Evolutionary conservation across 2,329 filamentous ascomycete species (phyloP).

Genomic region (Metarhizium rileyi): DNA sequence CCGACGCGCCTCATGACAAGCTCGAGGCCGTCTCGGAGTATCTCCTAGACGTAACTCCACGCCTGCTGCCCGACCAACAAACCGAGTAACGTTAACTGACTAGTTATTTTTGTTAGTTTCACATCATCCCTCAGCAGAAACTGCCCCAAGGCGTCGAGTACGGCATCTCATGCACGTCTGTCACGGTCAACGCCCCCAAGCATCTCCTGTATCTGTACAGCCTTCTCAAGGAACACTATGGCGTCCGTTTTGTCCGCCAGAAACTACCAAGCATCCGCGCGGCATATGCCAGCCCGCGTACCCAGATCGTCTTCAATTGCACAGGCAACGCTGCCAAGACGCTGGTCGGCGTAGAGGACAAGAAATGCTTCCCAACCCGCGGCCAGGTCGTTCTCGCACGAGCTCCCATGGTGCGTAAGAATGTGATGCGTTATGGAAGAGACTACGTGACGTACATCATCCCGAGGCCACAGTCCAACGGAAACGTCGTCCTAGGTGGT

Average conservation of each 20-base stretch:
- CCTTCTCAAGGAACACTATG: slow-evolving; percentile 17
- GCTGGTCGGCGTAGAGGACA: slow-evolving; percentile 25
- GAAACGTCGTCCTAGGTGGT: slow-evolving; percentile 25
- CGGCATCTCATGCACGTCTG: slow-evolving; percentile 25
- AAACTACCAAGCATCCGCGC: slow-evolving; percentile 18
- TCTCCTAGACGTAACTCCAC: slow-evolving; percentile 29
- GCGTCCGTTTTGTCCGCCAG: slow-evolving; percentile 22
- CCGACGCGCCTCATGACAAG: slow-evolving; percentile 27
- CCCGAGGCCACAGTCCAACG: slow-evolving; percentile 26
- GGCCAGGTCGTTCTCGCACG: slow-evolving; percentile 28
- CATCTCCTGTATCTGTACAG: slow-evolving; percentile 24
- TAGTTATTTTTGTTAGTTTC: slow-evolving; percentile 16
- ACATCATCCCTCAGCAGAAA: slow-evolving; percentile 16
- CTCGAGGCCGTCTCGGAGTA: slow-evolving; percentile 30
- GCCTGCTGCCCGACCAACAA: not conserved
- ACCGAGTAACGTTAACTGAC: not conserved
- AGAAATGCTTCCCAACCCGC: slow-evolving; percentile 29
- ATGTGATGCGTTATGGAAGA: slow-evolving; percentile 28
- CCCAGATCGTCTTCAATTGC: slow-evolving; percentile 25
- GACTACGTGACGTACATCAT: slow-evolving; percentile 33
- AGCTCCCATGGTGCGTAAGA: slow-evolving; percentile 23
- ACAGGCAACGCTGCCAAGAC: slow-evolving; percentile 24
- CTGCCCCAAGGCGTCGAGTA: slow-evolving; percentile 23
- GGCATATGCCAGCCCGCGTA: slow-evolving; percentile 17
- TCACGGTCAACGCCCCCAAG: slow-evolving; percentile 28